Conservation (phyloP, 2,329 filamentous ascomycete species). For the Talaromyces sp. region DNA sequence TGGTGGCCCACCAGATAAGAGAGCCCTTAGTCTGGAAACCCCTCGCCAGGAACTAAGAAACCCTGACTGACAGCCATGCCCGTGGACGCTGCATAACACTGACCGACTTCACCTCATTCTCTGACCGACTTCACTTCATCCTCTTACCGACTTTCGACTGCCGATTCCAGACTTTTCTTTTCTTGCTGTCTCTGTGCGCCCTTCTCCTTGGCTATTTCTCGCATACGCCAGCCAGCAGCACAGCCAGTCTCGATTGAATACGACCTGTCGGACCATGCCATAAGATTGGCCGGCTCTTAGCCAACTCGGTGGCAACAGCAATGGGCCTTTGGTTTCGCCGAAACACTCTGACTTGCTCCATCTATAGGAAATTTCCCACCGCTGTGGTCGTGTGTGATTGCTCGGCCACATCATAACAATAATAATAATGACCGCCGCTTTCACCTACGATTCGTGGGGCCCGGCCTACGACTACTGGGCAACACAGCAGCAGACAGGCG, state of each 20-base stretch:
- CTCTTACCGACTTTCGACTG: not conserved
- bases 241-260: not conserved
- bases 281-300: not conserved
- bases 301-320: not conserved
- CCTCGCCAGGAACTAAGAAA: not conserved
- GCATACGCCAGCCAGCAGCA: not conserved
- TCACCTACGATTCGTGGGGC: conserved; percentile 3
- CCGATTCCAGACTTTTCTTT: not conserved
- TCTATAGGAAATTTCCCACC: not conserved
- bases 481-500: conserved; percentile 1
- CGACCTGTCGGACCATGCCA: not conserved
- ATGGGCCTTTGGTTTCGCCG: conserved; percentile 3
- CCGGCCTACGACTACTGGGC: conserved; percentile 8
- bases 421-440: conserved; percentile 5
- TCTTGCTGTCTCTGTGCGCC: not conserved
- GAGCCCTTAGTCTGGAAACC: not conserved
- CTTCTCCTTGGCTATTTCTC: not conserved
- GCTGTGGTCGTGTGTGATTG: not conserved
- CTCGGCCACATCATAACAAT: not conserved
- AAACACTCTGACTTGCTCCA: not conserved
- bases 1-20: not conserved
- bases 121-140: not conserved
- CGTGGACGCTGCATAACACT: not conserved
- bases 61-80: not conserved
- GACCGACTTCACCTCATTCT: not conserved